Conservation (phyloP, 495 filamentous ascomycete genomes). For the Neurospora sublineolata region DNA sequence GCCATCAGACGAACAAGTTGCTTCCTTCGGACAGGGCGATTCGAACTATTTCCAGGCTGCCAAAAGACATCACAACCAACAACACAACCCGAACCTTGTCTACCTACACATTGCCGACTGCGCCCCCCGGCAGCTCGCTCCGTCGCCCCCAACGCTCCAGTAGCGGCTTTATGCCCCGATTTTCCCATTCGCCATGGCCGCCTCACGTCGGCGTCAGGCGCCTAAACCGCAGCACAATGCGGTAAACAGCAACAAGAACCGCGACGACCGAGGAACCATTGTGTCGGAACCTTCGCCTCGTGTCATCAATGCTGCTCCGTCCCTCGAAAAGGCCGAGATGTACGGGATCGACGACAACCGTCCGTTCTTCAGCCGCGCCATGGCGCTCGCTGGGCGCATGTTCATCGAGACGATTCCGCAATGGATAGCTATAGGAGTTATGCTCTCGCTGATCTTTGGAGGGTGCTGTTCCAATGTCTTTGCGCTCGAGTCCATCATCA, state of each 20-base stretch:
- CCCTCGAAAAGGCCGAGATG: constrained; percentile 44
- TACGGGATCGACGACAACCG: constrained; percentile 46
- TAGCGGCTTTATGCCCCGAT: constrained; percentile 10
- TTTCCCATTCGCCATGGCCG: constrained; percentile 20
- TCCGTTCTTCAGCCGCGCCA: constrained; percentile 39
- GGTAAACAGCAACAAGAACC: constrained; percentile 20
- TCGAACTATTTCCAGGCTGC: not conserved
- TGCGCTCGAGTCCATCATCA: constrained; percentile 89
- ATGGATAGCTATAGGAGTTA: constrained; percentile 56
- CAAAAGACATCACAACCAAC: not conserved
- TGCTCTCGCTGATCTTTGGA: constrained; percentile 85
- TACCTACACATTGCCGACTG: not conserved
- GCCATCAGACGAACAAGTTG: not conserved
- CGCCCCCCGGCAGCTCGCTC: not conserved
- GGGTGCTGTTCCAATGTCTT: constrained; percentile 98
- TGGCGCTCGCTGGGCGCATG: constrained; percentile 43
- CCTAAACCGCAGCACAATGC: constrained; percentile 24
- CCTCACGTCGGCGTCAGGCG: constrained; percentile 22
- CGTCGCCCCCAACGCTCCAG: not conserved
- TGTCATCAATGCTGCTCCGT: constrained; percentile 44
- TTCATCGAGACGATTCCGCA: constrained; percentile 53
- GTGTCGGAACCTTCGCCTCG: constrained; percentile 27
- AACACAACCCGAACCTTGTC: not conserved
- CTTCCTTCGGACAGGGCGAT: not conserved
- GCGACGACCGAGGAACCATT: constrained; percentile 20